These are phyloP conservation scores for Coemansia sp. DNA, from an alignment of 192 early-diverging fungal genomes.

Conservation along the genomic window DNA sequence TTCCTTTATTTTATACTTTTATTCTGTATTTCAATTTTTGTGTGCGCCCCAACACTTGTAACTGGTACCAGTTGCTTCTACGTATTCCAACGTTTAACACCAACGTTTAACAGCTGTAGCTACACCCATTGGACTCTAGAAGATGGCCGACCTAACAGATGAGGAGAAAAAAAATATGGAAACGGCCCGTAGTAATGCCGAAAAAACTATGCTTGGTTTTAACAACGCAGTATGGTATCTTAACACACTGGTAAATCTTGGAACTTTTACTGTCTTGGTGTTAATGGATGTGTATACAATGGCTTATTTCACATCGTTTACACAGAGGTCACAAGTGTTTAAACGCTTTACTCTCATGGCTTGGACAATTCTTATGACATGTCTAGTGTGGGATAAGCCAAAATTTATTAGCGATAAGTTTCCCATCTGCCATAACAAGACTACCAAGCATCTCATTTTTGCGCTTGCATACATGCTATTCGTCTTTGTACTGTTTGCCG, in stretches of 20 bases:
- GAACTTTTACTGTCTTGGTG: background rate
- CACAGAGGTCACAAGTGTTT: background rate
- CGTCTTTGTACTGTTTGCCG: background rate
- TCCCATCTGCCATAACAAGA: background rate
- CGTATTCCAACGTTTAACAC: background rate
- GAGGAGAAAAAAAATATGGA: background rate
- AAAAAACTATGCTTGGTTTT: background rate
- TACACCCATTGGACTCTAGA: background rate
- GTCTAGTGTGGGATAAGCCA: background rate
- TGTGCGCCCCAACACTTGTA: background rate
- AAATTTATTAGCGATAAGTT: background rate
- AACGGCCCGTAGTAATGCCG: background rate
- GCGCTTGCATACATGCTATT: slow-evolving; percentile 3
- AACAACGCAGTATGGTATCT: background rate
- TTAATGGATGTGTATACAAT: slow-evolving; percentile 4
- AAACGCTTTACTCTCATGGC: background rate
- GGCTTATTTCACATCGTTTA: background rate
- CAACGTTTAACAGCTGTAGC: background rate
- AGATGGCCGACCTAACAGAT: background rate
- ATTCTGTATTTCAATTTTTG: background rate
- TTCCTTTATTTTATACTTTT: background rate
- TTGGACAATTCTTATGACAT: background rate
- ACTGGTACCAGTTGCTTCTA: background rate
- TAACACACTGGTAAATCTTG: background rate
- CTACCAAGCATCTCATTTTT: background rate